Base-by-base conservation (phyloP, 768 basidiomycete genomes). In the Mycena amicta region DNA sequence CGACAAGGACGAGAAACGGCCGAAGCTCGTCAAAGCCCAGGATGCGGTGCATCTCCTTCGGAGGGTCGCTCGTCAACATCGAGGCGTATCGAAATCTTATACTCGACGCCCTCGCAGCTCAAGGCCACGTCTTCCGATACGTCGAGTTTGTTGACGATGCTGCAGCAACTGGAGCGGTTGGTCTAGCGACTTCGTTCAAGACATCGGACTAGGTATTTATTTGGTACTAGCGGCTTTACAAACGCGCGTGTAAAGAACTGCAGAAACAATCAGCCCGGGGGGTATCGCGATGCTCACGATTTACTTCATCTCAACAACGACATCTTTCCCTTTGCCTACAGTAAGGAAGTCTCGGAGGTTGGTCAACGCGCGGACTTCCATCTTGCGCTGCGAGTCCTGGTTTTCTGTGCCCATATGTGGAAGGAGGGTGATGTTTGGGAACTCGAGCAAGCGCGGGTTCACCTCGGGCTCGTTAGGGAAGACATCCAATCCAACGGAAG, bases 331-430 rank as follows among this genome's bases (percentile, higher is more conserved):
- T 63, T 64, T 78, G 1, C 90, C 90, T 13, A 74, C 75, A 16
- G 75, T 78, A 57, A 93, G 71, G 72, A 82, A 93, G 66, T 92
- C 89, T 59, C 75, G 80, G 55, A 95, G 70, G 67, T 95, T 93
- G 26, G 81, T 83, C 62, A 95, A 76, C 6, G 92, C 90, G n/a
- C 90, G 84, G 31, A 92, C 78, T 74, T 94, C 93, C 92, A 94
- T 94, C 69, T 81, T 81, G 57, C 80, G 80, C 70, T 92, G 89
- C 5, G 89, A 82, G 66, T 95, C 93, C 61, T 85, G 83, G 53
- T 84, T 94, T 71, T 92, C 87, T 0, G 93, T 94, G 5, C 95
- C 95, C 87, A 96, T 88, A 71, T 96, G 95, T 0, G 95, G 95
- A 20, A 98, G 80, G 8, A 98, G 78, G 28, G 89, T 89, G 61